These are phyloP conservation scores for Phialophora verrucosa DNA, from an alignment of 2,329 filamentous ascomycete genomes.

Conservation along the genomic window DNA sequence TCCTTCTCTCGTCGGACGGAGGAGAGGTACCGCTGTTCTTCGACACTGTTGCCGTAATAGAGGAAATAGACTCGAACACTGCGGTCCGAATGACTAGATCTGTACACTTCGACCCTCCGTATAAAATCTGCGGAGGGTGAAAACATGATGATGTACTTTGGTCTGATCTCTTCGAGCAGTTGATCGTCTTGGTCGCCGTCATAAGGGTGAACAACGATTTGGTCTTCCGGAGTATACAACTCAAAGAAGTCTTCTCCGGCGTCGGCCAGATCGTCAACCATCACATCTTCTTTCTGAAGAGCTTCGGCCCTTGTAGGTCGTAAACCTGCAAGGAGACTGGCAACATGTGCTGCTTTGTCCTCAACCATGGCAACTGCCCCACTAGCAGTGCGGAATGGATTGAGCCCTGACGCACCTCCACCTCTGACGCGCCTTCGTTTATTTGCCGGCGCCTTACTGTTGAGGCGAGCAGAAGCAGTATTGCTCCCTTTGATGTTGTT, in stretches of 20 bases:
- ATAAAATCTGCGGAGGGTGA: slow-evolving; percentile 96
- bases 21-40: slow-evolving; percentile 91
- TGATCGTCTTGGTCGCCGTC: slow-evolving; percentile 96
- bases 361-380: slow-evolving; percentile 69
- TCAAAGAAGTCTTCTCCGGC: slow-evolving; percentile 79
- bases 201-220: slow-evolving; percentile 89
- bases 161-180: slow-evolving; percentile 90
- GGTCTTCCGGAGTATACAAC: slow-evolving; percentile 86
- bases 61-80: slow-evolving; percentile 93
- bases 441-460: slow-evolving; percentile 70
- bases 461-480: slow-evolving; percentile 47
- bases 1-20: slow-evolving; percentile 94
- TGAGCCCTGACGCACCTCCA: slow-evolving; percentile 66
- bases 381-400: slow-evolving; percentile 68
- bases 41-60: slow-evolving; percentile 92
- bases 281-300: slow-evolving; percentile 75
- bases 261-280: slow-evolving; percentile 79
- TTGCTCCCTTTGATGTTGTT: slow-evolving; percentile 68
- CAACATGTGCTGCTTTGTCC: slow-evolving; percentile 81
- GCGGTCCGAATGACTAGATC: slow-evolving; percentile 73
- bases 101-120: slow-evolving; percentile 90
- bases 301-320: slow-evolving; percentile 79
- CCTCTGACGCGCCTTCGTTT: slow-evolving; percentile 86
- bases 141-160: slow-evolving; percentile 97
- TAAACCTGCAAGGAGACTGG: slow-evolving; percentile 80